Evolutionary conservation across 2,329 filamentous ascomycete species (phyloP).

Genomic region (Apiospora koreana): DNA sequence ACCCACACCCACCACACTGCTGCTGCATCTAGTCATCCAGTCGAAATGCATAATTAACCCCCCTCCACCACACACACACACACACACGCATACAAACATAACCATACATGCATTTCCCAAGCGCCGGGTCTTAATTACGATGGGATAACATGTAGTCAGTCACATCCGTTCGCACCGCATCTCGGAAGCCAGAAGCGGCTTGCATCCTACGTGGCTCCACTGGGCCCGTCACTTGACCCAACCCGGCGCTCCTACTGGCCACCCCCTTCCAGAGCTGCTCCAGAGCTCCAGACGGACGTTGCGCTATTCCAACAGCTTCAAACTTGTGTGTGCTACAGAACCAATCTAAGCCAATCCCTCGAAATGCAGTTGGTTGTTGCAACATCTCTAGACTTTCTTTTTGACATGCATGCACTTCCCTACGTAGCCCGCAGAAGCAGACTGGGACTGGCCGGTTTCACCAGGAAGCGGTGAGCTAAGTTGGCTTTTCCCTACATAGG

Average conservation of each 20-base stretch:
- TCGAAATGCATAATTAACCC: not conserved
- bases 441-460: not conserved
- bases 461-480: not conserved
- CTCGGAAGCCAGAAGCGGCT: not conserved
- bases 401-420: not conserved
- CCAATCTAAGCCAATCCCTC: not conserved
- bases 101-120: slow-evolving; percentile 1
- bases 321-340: not conserved
- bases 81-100: too few relatives aligned
- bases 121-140: not conserved
- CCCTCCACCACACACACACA: not conserved
- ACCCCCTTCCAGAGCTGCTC: not conserved
- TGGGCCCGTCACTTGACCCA: not conserved
- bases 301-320: not conserved
- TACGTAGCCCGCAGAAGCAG: too few relatives aligned
- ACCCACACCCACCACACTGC: too few relatives aligned
- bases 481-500: not conserved
- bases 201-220: slow-evolving; percentile 5
- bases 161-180: slow-evolving; percentile 2
- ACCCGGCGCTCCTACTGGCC: not conserved
- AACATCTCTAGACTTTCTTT: not conserved
- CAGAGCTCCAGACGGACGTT: not conserved
- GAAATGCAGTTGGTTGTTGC: not conserved
- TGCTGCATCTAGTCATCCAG: not conserved
- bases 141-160: not conserved